Conservation (phyloP, 139 green algal genomes). For the Ulvella scutata region DNA sequence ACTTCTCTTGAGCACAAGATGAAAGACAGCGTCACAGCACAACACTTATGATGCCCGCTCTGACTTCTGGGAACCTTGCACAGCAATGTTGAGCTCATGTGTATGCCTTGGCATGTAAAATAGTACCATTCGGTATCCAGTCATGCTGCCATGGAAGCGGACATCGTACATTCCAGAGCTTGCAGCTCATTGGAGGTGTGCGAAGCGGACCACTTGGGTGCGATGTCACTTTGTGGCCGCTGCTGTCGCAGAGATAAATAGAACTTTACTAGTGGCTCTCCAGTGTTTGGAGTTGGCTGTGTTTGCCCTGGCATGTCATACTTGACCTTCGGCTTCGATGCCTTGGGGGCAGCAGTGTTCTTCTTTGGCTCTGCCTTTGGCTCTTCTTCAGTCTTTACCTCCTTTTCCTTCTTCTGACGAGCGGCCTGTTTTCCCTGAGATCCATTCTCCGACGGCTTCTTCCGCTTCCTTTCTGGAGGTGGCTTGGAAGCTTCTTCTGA, state of each 20-base stretch:
- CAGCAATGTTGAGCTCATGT: background rate
- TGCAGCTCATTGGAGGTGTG: background rate
- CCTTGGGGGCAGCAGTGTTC: slow-evolving; percentile 2
- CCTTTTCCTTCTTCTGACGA: background rate
- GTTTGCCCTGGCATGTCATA: slow-evolving; percentile 69
- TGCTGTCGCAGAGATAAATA: slow-evolving; percentile 59
- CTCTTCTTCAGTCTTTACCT: background rate
- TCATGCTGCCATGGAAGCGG: background rate
- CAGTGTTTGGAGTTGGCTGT: background rate
- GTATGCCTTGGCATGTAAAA: background rate
- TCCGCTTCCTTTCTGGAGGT: background rate
- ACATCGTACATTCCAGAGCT: background rate
- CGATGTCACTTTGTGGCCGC: slow-evolving; percentile 54
- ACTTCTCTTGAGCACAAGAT: background rate
- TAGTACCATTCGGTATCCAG: background rate
- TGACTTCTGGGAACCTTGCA: background rate
- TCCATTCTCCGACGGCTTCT: background rate
- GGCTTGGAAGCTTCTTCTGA: background rate
- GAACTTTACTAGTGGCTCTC: slow-evolving; percentile 55
- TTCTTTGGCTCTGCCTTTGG: background rate
- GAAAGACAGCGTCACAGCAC: background rate
- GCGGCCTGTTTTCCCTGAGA: background rate
- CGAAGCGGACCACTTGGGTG: slow-evolving; percentile 37
- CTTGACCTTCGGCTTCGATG: slow-evolving; percentile 33
- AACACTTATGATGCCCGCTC: background rate